These are phyloP conservation scores for Syzygium syzygioides DNA, from an alignment of 441 rosid genomes.

Conservation along the genomic window DNA sequence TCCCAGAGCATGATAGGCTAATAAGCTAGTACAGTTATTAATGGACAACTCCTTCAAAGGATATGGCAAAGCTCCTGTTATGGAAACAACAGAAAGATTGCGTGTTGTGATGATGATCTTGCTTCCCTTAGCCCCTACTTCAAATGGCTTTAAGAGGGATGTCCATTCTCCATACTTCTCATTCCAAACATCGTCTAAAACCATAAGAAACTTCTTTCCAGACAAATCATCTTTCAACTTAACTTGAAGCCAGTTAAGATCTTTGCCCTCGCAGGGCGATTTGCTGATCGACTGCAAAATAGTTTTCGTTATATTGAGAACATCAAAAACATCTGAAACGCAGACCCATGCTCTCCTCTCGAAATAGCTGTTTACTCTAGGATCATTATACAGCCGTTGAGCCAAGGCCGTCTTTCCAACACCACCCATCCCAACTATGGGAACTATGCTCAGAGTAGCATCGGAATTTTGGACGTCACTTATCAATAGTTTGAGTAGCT, in stretches of 20 bases:
- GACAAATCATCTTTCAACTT: fast-evolving
- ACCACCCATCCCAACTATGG: neutral
- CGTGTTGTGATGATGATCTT: neutral
- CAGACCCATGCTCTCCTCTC: neutral
- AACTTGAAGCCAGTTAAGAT: fast-evolving
- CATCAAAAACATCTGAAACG: neutral
- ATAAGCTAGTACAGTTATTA: neutral
- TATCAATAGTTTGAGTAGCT: fast-evolving
- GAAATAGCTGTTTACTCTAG: fast-evolving
- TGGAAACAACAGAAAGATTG: fast-evolving
- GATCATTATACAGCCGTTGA: neutral
- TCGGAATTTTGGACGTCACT: too few relatives aligned
- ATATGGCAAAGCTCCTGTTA: fast-evolving
- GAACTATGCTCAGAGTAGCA: neutral
- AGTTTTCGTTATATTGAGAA: neutral
- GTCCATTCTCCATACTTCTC: neutral
- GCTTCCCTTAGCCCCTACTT: neutral
- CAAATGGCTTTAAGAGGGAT: neutral
- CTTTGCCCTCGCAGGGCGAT: fast-evolving
- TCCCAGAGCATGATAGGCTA: neutral
- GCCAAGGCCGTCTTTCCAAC: neutral
- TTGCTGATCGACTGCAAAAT: fast-evolving
- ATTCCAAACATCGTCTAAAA: neutral
- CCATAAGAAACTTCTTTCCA: neutral
- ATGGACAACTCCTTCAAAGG: fast-evolving